phyloP scores from a whole-genome alignment of 2,329 filamentous ascomycete species.

The Scytalidium sp. region DNA sequence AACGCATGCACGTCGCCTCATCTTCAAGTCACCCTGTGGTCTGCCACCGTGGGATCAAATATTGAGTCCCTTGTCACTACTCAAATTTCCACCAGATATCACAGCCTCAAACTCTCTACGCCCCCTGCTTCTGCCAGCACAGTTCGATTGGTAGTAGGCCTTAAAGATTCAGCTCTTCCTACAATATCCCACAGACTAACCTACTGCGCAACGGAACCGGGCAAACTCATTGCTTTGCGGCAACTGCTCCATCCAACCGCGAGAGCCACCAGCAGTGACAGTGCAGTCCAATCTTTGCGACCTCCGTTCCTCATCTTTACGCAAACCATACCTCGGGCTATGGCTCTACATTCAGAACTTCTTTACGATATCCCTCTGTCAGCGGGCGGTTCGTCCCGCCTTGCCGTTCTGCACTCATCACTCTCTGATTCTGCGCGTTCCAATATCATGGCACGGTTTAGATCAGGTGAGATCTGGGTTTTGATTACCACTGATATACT shows the following conservation, averaged over 20 bases:
- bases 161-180: conserved; percentile 93
- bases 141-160: conserved; percentile 84
- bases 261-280: conserved; percentile 42
- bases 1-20: conserved; percentile 66
- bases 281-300: conserved; percentile 47
- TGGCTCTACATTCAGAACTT: conserved; percentile 83
- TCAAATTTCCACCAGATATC: conserved; percentile 57
- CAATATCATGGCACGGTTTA: conserved; percentile 83
- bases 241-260: conserved; percentile 80
- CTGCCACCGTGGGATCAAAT: conserved; percentile 93
- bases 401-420: conserved; percentile 87
- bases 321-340: conserved; percentile 88
- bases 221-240: conserved; percentile 87
- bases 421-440: conserved; percentile 74
- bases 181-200: conserved; percentile 86
- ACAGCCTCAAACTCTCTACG: conserved; percentile 30
- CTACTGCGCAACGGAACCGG: conserved; percentile 89
- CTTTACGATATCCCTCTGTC: conserved; percentile 90
- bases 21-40: conserved; percentile 84
- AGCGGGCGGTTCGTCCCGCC: conserved; percentile 78
- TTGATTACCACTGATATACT: conserved; percentile 94
- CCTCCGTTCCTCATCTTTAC: conserved; percentile 95
- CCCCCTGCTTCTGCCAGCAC: conserved; percentile 49
- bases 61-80: conserved; percentile 76
- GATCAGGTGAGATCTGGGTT: conserved; percentile 91